Evolutionary conservation across 2,329 filamentous ascomycete species (phyloP).

Genomic region (Pseudogymnoascus sp.): DNA sequence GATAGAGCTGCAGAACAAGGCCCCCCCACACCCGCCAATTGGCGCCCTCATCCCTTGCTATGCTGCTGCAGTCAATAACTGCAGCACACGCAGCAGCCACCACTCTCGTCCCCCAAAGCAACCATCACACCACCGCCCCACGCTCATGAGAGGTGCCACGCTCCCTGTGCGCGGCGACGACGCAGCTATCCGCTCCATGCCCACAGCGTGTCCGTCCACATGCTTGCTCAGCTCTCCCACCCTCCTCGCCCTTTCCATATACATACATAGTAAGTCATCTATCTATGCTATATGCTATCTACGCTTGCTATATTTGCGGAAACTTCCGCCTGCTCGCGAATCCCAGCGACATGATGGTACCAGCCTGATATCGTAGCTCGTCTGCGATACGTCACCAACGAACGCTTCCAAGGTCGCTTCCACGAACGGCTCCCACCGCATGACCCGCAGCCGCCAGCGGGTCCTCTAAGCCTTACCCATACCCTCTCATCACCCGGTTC

Average conservation of each 20-base stretch:
- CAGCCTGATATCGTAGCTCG: background rate
- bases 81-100: background rate
- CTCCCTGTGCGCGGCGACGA: background rate
- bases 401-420: too few relatives aligned
- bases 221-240: background rate
- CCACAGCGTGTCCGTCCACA: background rate
- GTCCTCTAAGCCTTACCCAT: background rate
- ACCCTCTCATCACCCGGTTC: background rate
- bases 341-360: background rate
- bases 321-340: background rate
- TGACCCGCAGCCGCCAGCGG: background rate
- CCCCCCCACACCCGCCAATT: background rate
- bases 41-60: background rate
- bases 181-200: background rate
- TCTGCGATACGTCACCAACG: background rate
- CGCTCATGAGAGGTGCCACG: slow-evolving; percentile 4
- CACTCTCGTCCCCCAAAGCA: background rate
- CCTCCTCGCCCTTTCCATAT: background rate
- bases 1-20: background rate
- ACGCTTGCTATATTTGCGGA: background rate
- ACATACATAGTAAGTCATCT: too few relatives aligned
- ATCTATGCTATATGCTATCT: too few relatives aligned
- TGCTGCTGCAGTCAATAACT: background rate
- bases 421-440: background rate
- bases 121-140: background rate